Percentiles rank a stretch among this genome's conserved stretches.
Evolutionary conservation across 1,284 basidiomycete species (phyloP).

Genomic region (Tilletia caries): DNA sequence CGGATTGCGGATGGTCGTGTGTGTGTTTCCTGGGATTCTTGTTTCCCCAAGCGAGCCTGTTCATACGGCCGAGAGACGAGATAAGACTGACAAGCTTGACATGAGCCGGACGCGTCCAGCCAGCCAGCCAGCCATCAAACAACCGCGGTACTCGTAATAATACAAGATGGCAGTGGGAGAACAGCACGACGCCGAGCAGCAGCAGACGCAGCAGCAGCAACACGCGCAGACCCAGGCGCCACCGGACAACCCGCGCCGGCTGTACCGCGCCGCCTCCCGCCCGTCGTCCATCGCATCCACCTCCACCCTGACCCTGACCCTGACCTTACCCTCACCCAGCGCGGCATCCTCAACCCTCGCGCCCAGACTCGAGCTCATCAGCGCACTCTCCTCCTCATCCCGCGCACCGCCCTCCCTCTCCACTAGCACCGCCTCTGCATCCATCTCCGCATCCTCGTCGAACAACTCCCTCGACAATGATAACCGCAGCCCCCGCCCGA

Average conservation of each 20-base stretch:
- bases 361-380: background rate
- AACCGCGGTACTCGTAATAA: no score
- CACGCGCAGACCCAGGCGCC: background rate
- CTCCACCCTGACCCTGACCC: background rate
- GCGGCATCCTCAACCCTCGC: background rate
- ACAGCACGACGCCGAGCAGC: no score
- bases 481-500: background rate
- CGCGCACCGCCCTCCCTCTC: no score
- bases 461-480: background rate
- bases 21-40: no score
- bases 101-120: no score
- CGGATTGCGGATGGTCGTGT: no score
- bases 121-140: no score
- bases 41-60: no score
- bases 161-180: no score
- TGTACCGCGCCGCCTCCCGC: background rate
- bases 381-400: background rate
- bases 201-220: background rate
- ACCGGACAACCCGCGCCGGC: no score
- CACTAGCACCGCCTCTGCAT: background rate
- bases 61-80: no score
- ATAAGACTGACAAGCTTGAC: no score
- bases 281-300: background rate
- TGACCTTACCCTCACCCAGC: background rate
- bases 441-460: background rate